phyloP scores from a whole-genome alignment of 108 stramenopile genomes.

The Discostella pseudostelligera region DNA sequence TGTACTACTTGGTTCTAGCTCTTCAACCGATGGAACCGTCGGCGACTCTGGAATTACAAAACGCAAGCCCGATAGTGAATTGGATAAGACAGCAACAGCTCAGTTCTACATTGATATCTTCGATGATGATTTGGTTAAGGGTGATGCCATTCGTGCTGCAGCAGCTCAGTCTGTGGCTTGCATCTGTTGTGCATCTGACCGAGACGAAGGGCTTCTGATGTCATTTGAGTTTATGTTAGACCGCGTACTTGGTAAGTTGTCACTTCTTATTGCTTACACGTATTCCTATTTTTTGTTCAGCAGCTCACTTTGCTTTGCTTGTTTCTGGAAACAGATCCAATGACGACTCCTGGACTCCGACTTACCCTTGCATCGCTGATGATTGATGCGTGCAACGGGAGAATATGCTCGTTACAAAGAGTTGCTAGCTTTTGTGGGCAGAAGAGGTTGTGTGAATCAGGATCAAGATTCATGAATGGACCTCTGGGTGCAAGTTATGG shows the following conservation, averaged over 20 bases:
- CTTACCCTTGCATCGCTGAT: slow-evolving; percentile 77
- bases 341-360: slow-evolving; percentile 68
- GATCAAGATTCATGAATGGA: slow-evolving; percentile 68
- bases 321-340: slow-evolving; percentile 25
- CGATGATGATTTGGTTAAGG: slow-evolving; percentile 40
- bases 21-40: not conserved
- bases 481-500: slow-evolving; percentile 80
- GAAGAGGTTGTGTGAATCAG: slow-evolving; percentile 55
- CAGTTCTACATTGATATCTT: slow-evolving; percentile 74
- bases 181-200: slow-evolving; percentile 80
- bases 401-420: slow-evolving; percentile 83
- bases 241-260: slow-evolving; percentile 54
- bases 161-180: slow-evolving; percentile 82
- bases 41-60: slow-evolving; percentile 11
- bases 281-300: not conserved
- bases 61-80: slow-evolving; percentile 21
- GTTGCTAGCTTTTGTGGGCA: slow-evolving; percentile 70
- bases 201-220: slow-evolving; percentile 64
- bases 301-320: not conserved
- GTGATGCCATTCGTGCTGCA: slow-evolving; percentile 78
- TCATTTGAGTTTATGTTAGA: slow-evolving; percentile 78
- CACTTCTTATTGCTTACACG: not conserved
- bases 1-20: slow-evolving; percentile 11
- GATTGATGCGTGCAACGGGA: slow-evolving; percentile 86
- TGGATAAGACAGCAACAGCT: slow-evolving; percentile 48